Base-by-base conservation (phyloP, 2,329 filamentous ascomycete species). In the Fusarium oxysporum region DNA sequence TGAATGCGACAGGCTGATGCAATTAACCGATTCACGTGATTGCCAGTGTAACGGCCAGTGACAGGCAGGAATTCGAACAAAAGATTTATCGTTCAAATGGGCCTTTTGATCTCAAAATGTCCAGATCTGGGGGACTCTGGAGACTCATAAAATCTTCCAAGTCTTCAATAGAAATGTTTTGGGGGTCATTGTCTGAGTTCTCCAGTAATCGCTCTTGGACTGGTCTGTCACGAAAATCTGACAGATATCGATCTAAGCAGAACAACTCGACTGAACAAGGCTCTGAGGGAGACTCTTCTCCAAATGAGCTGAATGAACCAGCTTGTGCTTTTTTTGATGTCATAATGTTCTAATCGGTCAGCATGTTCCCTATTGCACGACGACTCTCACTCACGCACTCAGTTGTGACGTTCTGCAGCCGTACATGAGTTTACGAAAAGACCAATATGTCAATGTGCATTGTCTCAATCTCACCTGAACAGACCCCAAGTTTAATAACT, bases 71-170 rank as follows among this genome's bases (percentile, higher is more conserved):
- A 17, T 3, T 50, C 4, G 30, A 23, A 6, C 28, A 33, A 48
- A n/a, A 3, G 9, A 6, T 3, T 50, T 17, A 50, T 23, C 30
- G 3, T 50, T 30, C 19, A 16, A n/a, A 30, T 11, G 25, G 44
- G 0, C 44, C 44, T 47, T 50, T 23, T 4, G 14, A n/a, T 1
- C 7, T 17, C 7, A 50, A 33, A 5, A 2, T 8, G 6, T 17
- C 45, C 3, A 50, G 21, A n/a, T 50, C 14, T 23, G 14, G 0
- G n/a, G 47, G 30, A 0, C 14, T 2, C 12, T 33, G 21, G 0
- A 50, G 10, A 9, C 14, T n/a, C 14, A 50, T 50, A 0, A 50
- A 23, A 17, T 0, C 0, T 3, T 50, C 47, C 30, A 50, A 50
- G n/a, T 33, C 47, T n/a, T 23, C 7, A 16, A 50, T 9, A 3